phyloP scores from a whole-genome alignment of 169 alveolate species.

The Nephromyces sp. region DNA sequence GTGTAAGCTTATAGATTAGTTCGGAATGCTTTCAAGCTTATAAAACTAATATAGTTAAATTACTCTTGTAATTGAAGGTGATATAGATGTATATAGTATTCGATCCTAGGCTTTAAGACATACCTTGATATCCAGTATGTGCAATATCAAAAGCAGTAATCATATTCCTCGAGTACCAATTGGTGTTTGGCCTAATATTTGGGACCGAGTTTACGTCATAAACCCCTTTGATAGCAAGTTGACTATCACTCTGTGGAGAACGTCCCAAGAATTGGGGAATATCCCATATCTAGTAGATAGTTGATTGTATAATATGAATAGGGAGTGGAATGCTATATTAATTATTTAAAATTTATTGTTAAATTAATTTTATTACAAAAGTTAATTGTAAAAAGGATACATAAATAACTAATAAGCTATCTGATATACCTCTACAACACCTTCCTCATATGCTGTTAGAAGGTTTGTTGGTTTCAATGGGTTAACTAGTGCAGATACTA shows the following conservation, averaged over 20 bases:
- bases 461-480: neutral
- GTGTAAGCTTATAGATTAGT: no score
- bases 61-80: no score
- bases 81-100: no score
- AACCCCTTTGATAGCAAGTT: neutral
- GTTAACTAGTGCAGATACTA: neutral
- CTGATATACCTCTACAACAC: neutral
- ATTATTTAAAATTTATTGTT: no score
- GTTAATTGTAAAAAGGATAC: neutral
- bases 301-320: no score
- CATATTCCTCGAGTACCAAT: neutral
- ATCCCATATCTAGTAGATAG: neutral
- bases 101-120: neutral
- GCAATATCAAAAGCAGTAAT: neutral
- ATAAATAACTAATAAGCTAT: neutral
- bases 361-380: no score
- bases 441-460: neutral
- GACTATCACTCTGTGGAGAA: neutral
- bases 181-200: no score
- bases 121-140: neutral
- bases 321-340: no score
- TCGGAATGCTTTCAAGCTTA: no score
- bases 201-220: neutral
- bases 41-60: no score
- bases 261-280: neutral